Evolutionary conservation across 345 rosid genomes (phyloP).

Genomic region (Moricandia moricandioides): DNA sequence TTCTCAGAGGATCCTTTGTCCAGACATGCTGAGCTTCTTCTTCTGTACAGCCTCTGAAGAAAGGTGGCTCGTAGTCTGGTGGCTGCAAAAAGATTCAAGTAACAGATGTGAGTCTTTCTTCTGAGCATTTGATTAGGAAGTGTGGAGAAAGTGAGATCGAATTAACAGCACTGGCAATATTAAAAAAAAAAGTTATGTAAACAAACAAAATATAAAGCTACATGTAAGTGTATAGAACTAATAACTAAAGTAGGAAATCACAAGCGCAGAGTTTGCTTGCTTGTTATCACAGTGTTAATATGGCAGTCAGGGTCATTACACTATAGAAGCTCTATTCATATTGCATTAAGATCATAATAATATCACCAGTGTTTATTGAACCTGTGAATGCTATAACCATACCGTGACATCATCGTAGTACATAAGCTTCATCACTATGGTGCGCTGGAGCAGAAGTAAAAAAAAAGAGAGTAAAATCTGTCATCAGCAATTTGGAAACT

Average conservation of each 20-base stretch:
- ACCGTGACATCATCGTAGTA: slow-evolving; percentile 97
- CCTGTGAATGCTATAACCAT: slow-evolving; percentile 35
- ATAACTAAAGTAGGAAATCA: neutral
- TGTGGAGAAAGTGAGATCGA: neutral
- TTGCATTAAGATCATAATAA: neutral
- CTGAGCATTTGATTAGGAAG: neutral
- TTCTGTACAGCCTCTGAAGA: slow-evolving; percentile 79
- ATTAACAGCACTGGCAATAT: neutral
- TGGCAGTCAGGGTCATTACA: neutral
- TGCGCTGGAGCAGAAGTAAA: slow-evolving; percentile 62
- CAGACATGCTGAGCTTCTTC: slow-evolving; percentile 80
- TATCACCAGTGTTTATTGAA: neutral
- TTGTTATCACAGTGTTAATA: neutral
- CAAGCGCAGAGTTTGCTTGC: neutral
- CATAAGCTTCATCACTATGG: slow-evolving; percentile 91
- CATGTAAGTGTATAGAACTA: neutral
- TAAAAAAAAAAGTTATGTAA: neutral
- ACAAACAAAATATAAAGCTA: neutral
- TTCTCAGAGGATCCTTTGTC: slow-evolving; percentile 83
- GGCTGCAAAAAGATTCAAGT: slow-evolving; percentile 50
- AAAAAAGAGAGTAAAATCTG: slow-evolving; percentile 6
- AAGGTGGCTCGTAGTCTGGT: slow-evolving; percentile 90
- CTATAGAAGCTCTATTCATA: neutral
- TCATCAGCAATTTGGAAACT: slow-evolving; percentile 16
- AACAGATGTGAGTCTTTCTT: slow-evolving; percentile 19